phyloP scores from a whole-genome alignment of 352 stramenopile genomes.

The Phytophthora palmivora region DNA sequence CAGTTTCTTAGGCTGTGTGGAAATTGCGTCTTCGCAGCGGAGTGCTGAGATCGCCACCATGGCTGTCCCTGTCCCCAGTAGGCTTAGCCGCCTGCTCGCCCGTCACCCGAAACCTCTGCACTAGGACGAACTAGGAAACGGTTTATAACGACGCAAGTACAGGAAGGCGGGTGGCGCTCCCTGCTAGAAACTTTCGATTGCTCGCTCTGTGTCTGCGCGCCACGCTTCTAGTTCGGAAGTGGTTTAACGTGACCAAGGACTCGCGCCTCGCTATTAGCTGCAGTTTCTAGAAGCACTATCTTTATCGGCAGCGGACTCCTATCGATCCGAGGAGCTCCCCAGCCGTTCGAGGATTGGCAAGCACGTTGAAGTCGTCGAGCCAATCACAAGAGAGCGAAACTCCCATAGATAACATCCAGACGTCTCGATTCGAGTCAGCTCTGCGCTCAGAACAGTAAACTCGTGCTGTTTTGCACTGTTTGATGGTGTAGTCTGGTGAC shows the following conservation, averaged over 20 bases:
- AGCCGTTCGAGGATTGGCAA: too few relatives aligned
- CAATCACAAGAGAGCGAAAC: too few relatives aligned
- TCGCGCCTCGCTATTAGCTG: not conserved
- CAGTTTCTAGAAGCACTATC: conserved; percentile 26
- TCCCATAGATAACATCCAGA: too few relatives aligned
- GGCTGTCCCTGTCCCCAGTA: conserved; percentile 25
- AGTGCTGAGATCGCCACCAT: conserved; percentile 37
- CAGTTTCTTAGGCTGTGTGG: conserved; percentile 21
- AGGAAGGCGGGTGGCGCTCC: conserved; percentile 8
- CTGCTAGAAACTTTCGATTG: conserved; percentile 19
- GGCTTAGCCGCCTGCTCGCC: conserved; percentile 24
- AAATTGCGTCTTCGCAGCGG: conserved; percentile 30
- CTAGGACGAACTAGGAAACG: conserved; percentile 22
- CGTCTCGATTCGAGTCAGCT: too few relatives aligned
- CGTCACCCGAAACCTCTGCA: conserved; percentile 14
- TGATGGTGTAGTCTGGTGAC: not conserved
- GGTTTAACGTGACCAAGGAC: not conserved
- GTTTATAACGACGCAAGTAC: conserved; percentile 23
- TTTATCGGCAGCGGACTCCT: conserved; percentile 20
- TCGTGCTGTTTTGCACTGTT: not conserved
- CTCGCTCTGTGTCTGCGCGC: conserved; percentile 17
- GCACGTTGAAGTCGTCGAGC: too few relatives aligned
- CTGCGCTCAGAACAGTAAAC: conserved; percentile 12
- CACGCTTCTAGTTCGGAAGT: conserved; percentile 39
- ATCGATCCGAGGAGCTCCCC: not conserved